Evolutionary conservation across 495 filamentous ascomycete species (phyloP), one percentile per base, ranked within the genome.

Genomic region (Thozetella sp.): DNA sequence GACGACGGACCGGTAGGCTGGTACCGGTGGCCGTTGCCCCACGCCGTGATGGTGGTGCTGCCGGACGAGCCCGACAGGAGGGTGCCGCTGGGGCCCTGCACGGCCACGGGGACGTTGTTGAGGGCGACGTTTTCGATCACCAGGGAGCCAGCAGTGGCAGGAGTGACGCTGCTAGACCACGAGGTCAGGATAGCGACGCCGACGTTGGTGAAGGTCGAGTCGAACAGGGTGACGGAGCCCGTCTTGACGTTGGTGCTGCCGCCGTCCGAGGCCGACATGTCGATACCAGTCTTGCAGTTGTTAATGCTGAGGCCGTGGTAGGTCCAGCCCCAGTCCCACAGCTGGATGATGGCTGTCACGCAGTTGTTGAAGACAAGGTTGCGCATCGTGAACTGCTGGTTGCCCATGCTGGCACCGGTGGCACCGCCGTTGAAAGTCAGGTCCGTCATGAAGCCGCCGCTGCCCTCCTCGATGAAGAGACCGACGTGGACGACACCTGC

Each of bases 331-430:
- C 82, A 84, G 67, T 81, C 72, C 80, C 79, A 84, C 22, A 78
- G 66, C 53, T 81, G 77, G 51, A 64, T 83, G 56, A 90, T 79
- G 26, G 80, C 83, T 27, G 77, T 80, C 59, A 88, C 80, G 60
- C 83, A 84, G 65, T 81, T 76, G 63, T 80, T 79, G 69, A 94
- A 90, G 12, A 73, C 80, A 22, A 95, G 30, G 68, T 93, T 91
- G 25, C 88, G 81, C 79, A 89, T 90, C 0, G 91, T 93, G 58
- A 88, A 95, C 69, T 94, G 91, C 72, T 94, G 91, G 64, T 91
- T 93, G 17, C 90, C 90, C 57, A 92, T 66, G 40, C 80, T 80
- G 22, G 82, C 79, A 30, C 85, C 91, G 34, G 83, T 79, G 0
- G 78, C 72, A n/a, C 92, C 92, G 55, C 92, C 92, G 56, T 86